These are phyloP conservation scores for Kingdonia uniflora DNA, from an alignment of 164 flowering plant genomes.

Conservation along the genomic window DNA sequence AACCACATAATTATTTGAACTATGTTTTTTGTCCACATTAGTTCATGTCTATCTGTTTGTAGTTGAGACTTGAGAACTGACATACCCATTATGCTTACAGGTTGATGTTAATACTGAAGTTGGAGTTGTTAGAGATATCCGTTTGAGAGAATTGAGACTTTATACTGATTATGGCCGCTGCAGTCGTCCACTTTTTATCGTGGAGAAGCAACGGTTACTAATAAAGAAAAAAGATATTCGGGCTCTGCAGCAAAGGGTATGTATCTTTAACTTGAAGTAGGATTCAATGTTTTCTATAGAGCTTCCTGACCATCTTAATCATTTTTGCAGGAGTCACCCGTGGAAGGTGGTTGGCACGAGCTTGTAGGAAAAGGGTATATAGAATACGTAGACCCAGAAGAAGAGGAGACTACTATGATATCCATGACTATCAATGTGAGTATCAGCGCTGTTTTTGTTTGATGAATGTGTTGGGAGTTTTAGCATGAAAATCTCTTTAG, in stretches of 20 bases:
- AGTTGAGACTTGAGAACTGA: too few species aligned
- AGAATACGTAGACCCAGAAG: slow-evolving; percentile 93
- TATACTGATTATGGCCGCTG: slow-evolving; percentile 99
- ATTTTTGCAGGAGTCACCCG: slow-evolving; percentile 55
- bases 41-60: too few species aligned
- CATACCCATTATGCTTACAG: slow-evolving; percentile 23
- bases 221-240: slow-evolving; percentile 84
- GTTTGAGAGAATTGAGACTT: slow-evolving; percentile 76
- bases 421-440: slow-evolving; percentile 93
- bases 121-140: slow-evolving; percentile 91
- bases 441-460: background rate
- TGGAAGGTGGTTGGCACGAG: slow-evolving; percentile 93
- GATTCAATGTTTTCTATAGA: too few species aligned
- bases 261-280: slow-evolving; percentile 7
- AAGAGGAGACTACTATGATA: slow-evolving; percentile 99
- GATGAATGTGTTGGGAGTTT: too few species aligned
- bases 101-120: slow-evolving; percentile 99
- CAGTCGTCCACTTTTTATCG: slow-evolving; percentile 97
- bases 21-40: too few species aligned
- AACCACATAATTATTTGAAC: too few species aligned
- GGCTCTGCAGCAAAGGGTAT: slow-evolving; percentile 79
- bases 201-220: slow-evolving; percentile 80
- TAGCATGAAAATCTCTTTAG: too few species aligned
- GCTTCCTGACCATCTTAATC: slow-evolving; percentile 5
- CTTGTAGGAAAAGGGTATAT: slow-evolving; percentile 87